Conservation (phyloP, 2,329 filamentous ascomycete species). For the Pseudogymnoascus sp. region DNA sequence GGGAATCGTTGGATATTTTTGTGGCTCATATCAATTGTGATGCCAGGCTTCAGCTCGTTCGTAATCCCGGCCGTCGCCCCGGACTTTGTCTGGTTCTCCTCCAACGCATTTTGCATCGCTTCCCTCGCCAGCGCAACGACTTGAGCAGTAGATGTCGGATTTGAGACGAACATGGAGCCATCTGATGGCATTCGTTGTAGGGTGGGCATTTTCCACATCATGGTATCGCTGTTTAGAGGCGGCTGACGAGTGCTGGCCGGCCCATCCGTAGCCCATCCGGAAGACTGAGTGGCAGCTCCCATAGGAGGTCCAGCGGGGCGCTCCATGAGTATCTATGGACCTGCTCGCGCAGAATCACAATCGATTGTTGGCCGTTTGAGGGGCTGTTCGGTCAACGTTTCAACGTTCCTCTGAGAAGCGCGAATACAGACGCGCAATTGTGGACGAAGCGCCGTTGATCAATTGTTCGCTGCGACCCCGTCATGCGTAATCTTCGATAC, state of each 20-base stretch:
- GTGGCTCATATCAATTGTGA: constrained; percentile 71
- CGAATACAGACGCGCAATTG: constrained; percentile 3
- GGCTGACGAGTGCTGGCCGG: constrained; percentile 29
- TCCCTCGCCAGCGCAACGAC: constrained; percentile 58
- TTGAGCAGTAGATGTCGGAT: constrained; percentile 51
- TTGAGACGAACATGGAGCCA: constrained; percentile 40
- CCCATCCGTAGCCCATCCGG: constrained; percentile 35
- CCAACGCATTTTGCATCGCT: constrained; percentile 58
- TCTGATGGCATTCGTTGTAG: constrained; percentile 39
- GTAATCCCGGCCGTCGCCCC: constrained; percentile 52
- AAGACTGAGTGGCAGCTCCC: constrained; percentile 30
- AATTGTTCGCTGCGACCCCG: neutral
- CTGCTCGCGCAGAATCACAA: constrained; percentile 9
- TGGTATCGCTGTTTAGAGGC: constrained; percentile 27
- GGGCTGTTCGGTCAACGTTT: constrained; percentile 21
- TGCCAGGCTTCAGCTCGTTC: constrained; percentile 57
- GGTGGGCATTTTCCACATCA: constrained; percentile 33
- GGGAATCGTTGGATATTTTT: constrained; percentile 53
- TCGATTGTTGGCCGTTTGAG: constrained; percentile 16
- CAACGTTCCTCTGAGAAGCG: constrained; percentile 14
- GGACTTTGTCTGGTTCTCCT: constrained; percentile 56
- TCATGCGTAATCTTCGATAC: neutral
- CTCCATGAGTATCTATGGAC: constrained; percentile 24
- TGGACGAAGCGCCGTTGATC: constrained; percentile 6
- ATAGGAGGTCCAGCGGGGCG: constrained; percentile 26